Base-by-base conservation (phyloP, 371 early-diverging fungal species). In the Zychaea mexicana region DNA sequence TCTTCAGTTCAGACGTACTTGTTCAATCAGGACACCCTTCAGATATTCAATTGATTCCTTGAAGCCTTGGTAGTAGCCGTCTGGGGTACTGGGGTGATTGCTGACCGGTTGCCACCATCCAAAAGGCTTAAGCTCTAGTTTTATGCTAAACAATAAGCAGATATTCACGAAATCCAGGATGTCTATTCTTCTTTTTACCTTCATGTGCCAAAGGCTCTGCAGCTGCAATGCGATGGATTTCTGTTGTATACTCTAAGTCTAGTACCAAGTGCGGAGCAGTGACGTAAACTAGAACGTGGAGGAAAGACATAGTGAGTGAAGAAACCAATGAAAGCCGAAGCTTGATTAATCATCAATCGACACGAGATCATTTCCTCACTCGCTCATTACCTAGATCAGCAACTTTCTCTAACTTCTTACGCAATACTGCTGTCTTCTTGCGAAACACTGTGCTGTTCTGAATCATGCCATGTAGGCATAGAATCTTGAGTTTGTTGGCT, bases 391-490 rank as follows among this genome's bases (percentile, higher is more conserved):
- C 85, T n/a, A 88, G 62, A 27, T 87, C 88, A 7, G 88, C 89
- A 22, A 81, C 62, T 19, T 78, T 80, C 57, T 86, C 86, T 22
- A 88, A 69, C 32, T 85, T 78, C 67, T 88, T 90, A 38, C 89
- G 79, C 45, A 92, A 78, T 9, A 86, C 88, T 0, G 88, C 85
- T 2, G 90, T 90, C 69, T 88, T 85, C 56, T 87, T 85, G 19
- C 85, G 76, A 66, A 91, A 91, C 2, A 90, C 79, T 27, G 71
- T 30, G 0, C 82, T 87, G 67, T 92, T 92, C 72, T 93, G 92
- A 21, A 86, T 82, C 78, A 88, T 90, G 27, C 93, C 93, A 72
- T 92, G 93, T 32, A 92, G 80, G 59, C 90, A 90, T 22, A 92
- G 84, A 36, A 92, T 87, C 52, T 86, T 77, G 19, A 81, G 47